These are phyloP conservation scores for Capsicum baccatum DNA, from an alignment of 257 asterid species.

Conservation along the genomic window DNA sequence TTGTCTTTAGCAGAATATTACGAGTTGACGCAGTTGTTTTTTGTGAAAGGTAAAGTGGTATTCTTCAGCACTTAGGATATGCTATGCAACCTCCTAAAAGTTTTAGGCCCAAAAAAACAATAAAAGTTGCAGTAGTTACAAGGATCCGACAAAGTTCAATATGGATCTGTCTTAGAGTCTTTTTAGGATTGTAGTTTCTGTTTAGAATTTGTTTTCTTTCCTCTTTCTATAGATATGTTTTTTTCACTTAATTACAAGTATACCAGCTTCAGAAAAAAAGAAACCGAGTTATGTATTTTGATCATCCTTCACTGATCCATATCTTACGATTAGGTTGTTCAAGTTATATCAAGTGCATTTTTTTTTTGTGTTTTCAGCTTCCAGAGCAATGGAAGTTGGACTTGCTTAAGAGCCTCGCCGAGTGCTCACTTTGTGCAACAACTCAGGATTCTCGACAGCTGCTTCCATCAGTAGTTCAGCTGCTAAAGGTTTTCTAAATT, in stretches of 20 bases:
- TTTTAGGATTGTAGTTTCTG: not conserved
- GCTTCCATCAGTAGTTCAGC: constrained; percentile 87
- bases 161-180: not conserved
- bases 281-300: not conserved
- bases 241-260: not conserved
- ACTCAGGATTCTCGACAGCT: constrained; percentile 89
- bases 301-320: constrained; percentile 21
- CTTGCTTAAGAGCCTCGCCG: constrained; percentile 87
- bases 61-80: too few relatives aligned
- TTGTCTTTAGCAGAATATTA: not conserved
- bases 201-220: not conserved
- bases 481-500: constrained; percentile 64
- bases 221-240: not conserved
- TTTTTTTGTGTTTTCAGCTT: constrained; percentile 57
- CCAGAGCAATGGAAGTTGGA: constrained; percentile 79
- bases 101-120: too few relatives aligned
- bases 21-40: not conserved
- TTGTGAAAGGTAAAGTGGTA: too few relatives aligned
- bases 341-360: constrained; percentile 28
- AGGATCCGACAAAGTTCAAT: too few relatives aligned
- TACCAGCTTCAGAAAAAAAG: not conserved
- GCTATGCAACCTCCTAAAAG: too few relatives aligned
- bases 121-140: too few relatives aligned
- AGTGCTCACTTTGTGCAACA: constrained; percentile 77
- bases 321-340: not conserved